These are phyloP conservation scores for Cladorrhinum samala DNA, from an alignment of 495 filamentous ascomycete species.

Conservation along the genomic window DNA sequence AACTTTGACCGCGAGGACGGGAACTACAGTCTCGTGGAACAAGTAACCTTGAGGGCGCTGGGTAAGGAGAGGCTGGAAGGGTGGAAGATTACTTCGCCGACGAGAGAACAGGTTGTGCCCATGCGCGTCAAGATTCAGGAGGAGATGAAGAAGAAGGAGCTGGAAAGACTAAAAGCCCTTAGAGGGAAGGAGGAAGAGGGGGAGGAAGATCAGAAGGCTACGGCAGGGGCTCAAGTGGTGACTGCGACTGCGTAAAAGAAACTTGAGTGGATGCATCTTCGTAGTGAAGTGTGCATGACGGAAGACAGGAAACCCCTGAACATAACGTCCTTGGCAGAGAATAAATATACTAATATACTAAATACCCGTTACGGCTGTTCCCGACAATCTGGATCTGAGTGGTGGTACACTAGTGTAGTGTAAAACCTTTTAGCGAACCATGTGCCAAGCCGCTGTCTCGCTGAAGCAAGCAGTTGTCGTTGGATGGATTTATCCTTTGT, in stretches of 20 bases:
- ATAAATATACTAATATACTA: background rate
- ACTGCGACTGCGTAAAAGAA: conserved; percentile 5
- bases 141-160: conserved; percentile 45
- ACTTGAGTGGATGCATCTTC: background rate
- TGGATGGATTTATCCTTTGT: background rate
- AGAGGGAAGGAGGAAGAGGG: conserved; percentile 15
- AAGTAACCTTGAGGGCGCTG: conserved; percentile 55
- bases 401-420: background rate
- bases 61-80: conserved; percentile 52
- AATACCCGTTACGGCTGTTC: background rate
- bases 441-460: background rate
- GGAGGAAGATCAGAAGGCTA: no score
- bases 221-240: conserved; percentile 1
- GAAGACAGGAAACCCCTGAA: background rate
- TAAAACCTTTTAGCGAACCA: background rate
- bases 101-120: conserved; percentile 40
- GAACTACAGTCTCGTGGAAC: conserved; percentile 63
- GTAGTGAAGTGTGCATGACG: background rate
- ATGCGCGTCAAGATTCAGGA: conserved; percentile 40
- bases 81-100: conserved; percentile 54
- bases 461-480: background rate
- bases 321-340: background rate
- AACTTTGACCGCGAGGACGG: conserved; percentile 54
- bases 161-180: conserved; percentile 31
- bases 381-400: no score